A percentile compares a stretch with the other conserved stretches of the same genome.
Conservation (phyloP, 2,329 filamentous ascomycete species). For the Acephala macrosclerotiorum region DNA sequence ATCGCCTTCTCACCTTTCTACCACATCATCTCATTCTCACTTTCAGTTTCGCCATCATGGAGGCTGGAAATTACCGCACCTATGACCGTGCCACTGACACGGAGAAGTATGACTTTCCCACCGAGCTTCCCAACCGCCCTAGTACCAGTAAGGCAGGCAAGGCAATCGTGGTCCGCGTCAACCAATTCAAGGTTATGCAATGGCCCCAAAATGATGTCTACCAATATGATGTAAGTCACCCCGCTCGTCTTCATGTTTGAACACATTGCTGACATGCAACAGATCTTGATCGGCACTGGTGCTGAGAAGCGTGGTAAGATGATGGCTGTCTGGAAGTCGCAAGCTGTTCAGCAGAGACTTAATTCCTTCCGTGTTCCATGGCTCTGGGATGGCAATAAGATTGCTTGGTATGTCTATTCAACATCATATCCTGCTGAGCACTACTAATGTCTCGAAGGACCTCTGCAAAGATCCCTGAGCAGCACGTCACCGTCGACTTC, state of each 20-base stretch:
- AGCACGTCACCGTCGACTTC: conserved; percentile 72
- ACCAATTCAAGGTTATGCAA: conserved; percentile 74
- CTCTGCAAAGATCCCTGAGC: conserved; percentile 53
- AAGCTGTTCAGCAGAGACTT: conserved; percentile 62
- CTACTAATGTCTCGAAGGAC: conserved; percentile 33
- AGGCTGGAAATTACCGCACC: conserved; percentile 39
- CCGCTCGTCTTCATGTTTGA: conserved; percentile 7
- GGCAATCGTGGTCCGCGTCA: conserved; percentile 64
- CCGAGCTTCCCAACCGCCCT: conserved; percentile 52
- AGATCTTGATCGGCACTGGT: conserved; percentile 73
- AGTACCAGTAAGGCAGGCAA: conserved; percentile 66
- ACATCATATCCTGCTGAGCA: conserved; percentile 1
- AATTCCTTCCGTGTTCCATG: conserved; percentile 55
- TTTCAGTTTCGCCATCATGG: conserved; percentile 38
- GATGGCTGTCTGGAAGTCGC: conserved; percentile 78
- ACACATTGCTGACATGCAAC: conserved; percentile 5
- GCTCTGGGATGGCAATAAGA: conserved; percentile 83
- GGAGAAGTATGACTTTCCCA: conserved; percentile 35
- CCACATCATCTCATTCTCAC: conserved; percentile 13
- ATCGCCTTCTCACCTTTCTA: conserved; percentile 17
- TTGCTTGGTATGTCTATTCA: conserved; percentile 74
- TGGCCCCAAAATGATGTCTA: conserved; percentile 70
- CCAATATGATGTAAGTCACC: conserved; percentile 81
- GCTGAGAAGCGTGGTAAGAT: conserved; percentile 69
- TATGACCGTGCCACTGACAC: conserved; percentile 28